A percentile compares a stretch with the other conserved stretches of the same genome.
phyloP scores from a whole-genome alignment of 2,329 filamentous ascomycete species.

The Peltaster fructicola region DNA sequence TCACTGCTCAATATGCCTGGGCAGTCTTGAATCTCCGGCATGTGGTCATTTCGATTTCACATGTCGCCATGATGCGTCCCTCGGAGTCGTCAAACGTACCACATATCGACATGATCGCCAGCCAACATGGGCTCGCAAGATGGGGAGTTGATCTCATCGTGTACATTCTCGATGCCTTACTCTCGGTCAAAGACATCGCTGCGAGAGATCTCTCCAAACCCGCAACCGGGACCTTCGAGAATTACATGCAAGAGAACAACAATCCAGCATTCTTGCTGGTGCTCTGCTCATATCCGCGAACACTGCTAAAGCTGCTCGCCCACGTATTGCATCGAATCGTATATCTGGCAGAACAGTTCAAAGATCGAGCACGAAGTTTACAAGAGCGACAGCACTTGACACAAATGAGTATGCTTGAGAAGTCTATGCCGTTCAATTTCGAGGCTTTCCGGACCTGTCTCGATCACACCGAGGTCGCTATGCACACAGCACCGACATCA shows the following conservation, averaged over 20 bases:
- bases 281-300: constrained; percentile 56
- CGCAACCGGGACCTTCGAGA: constrained; percentile 8
- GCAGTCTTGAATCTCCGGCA: constrained; percentile 58
- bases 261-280: constrained; percentile 32
- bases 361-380: constrained; percentile 27
- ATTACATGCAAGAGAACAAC: constrained; percentile 7
- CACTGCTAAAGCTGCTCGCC: constrained; percentile 52
- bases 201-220: background rate
- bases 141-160: constrained; percentile 56
- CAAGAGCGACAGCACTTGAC: constrained; percentile 33
- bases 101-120: constrained; percentile 46
- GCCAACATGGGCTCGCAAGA: constrained; percentile 54
- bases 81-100: constrained; percentile 7
- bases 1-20: constrained; percentile 59
- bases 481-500: constrained; percentile 39
- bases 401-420: constrained; percentile 33
- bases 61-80: constrained; percentile 10
- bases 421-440: constrained; percentile 29
- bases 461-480: constrained; percentile 45
- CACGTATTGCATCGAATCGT: constrained; percentile 34
- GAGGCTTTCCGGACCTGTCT: constrained; percentile 30
- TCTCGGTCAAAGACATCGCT: constrained; percentile 19
- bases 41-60: constrained; percentile 20
- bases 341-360: constrained; percentile 7
- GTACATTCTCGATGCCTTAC: constrained; percentile 37